Evolutionary conservation across 1,284 basidiomycete genomes (phyloP).

Genomic region (Marasmius tenuissimus): DNA sequence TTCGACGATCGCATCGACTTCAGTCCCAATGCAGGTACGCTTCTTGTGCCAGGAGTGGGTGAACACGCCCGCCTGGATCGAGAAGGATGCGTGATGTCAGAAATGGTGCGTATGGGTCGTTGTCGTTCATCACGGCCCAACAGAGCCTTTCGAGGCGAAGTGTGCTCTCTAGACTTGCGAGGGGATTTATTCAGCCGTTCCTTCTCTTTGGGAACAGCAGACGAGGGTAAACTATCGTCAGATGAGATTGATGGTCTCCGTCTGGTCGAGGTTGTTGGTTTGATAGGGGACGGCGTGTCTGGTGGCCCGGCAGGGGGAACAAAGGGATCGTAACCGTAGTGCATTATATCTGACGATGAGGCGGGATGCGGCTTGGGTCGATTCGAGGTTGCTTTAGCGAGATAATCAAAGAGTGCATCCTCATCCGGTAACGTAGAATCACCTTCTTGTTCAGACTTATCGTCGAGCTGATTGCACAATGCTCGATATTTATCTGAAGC

Average conservation of each 20-base stretch:
- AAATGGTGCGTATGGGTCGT: constrained; percentile 3
- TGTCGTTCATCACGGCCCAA: not conserved
- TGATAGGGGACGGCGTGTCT: constrained; percentile 10
- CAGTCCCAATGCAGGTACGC: not conserved
- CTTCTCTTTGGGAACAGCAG: not conserved
- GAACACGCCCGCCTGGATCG: constrained; percentile 4
- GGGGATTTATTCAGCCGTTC: constrained; percentile 8
- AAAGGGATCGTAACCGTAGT: not conserved
- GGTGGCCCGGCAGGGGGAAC: constrained; percentile 6
- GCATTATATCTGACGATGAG: not conserved
- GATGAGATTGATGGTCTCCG: not conserved
- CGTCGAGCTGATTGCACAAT: not conserved
- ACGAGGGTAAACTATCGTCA: not conserved
- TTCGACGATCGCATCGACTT: not conserved
- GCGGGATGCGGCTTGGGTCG: not conserved
- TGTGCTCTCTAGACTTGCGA: constrained; percentile 8
- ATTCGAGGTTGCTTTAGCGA: not conserved
- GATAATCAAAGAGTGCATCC: not conserved
- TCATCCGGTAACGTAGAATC: not conserved
- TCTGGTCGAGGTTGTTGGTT: not conserved
- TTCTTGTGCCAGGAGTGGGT: constrained; percentile 9
- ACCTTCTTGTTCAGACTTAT: not conserved
- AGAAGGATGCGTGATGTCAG: constrained; percentile 12
- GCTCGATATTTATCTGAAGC: not conserved
- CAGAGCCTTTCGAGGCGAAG: constrained; percentile 1